A percentile compares a stretch with the other conserved stretches of the same genome.
Conservation (phyloP, 2,329 filamentous ascomycete species). For the Colletotrichum coccodes region DNA sequence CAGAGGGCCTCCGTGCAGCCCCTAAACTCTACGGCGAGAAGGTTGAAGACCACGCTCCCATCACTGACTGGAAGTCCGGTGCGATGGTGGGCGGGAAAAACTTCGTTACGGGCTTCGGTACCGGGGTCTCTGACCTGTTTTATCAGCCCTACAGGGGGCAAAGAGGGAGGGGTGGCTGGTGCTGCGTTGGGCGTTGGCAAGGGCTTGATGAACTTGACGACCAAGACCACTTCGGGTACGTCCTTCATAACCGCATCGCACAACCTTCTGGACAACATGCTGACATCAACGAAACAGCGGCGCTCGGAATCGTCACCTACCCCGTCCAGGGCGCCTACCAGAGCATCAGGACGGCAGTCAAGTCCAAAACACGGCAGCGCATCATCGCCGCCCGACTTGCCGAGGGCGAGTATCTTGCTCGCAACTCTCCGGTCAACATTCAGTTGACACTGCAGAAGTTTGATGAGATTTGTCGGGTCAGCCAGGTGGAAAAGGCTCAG, state of each 20-base stretch:
- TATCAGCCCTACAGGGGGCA: slow-evolving; percentile 53
- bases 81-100: slow-evolving; percentile 54
- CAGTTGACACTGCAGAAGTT: slow-evolving; percentile 7
- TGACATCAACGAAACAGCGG: slow-evolving; percentile 12
- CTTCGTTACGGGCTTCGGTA: slow-evolving; percentile 52
- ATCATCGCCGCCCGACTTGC: slow-evolving; percentile 9
- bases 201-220: slow-evolving; percentile 44
- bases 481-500: not conserved
- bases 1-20: slow-evolving; percentile 63
- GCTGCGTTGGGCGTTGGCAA: slow-evolving; percentile 53
- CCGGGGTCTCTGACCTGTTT: slow-evolving; percentile 55
- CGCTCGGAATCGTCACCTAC: slow-evolving; percentile 36
- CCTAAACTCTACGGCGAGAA: slow-evolving; percentile 60
- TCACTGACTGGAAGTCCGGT: slow-evolving; percentile 58
- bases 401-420: slow-evolving; percentile 30
- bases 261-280: not conserved
- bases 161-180: slow-evolving; percentile 51
- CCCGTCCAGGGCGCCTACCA: slow-evolving; percentile 35
- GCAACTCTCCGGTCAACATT: not conserved
- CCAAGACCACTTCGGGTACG: slow-evolving; percentile 36
- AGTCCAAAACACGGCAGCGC: slow-evolving; percentile 18
- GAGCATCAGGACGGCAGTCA: slow-evolving; percentile 29
- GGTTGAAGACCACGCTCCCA: slow-evolving; percentile 44
- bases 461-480: not conserved
- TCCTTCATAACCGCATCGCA: too few species aligned